phyloP scores from a whole-genome alignment of 106 monocot species.

The Apostasia shenzhenica region DNA sequence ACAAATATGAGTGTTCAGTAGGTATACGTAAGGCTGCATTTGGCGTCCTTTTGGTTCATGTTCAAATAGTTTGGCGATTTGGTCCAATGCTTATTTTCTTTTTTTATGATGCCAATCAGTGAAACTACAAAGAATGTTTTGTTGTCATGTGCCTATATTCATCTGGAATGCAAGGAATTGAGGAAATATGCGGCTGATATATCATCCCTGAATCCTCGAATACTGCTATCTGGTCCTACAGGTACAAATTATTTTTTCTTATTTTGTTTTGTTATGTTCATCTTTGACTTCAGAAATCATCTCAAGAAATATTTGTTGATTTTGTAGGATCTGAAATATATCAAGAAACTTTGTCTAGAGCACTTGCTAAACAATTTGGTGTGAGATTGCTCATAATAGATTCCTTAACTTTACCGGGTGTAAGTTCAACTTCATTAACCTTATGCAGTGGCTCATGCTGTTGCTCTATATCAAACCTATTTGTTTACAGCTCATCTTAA shows the following conservation, averaged over 20 bases:
- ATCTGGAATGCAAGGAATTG: slow-evolving; percentile 82
- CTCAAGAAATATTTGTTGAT: background rate
- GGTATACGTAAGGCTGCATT: background rate
- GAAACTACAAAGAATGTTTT: slow-evolving; percentile 79
- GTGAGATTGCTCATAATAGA: slow-evolving; percentile 82
- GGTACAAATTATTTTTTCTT: slow-evolving; percentile 34
- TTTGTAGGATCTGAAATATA: slow-evolving; percentile 94
- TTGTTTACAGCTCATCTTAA: background rate
- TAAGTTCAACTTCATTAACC: slow-evolving; percentile 24
- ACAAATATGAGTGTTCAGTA: too few species aligned
- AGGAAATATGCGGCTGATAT: slow-evolving; percentile 62
- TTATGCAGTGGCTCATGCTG: background rate
- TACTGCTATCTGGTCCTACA: slow-evolving; percentile 84
- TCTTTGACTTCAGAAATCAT: slow-evolving; percentile 6
- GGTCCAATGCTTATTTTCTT: background rate
- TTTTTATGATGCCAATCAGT: slow-evolving; percentile 25
- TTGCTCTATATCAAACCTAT: too few species aligned
- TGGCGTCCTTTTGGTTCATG: background rate
- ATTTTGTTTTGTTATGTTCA: slow-evolving; percentile 1
- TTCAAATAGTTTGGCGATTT: slow-evolving; percentile 9
- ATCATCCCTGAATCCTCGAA: slow-evolving; percentile 61
- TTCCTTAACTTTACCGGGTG: slow-evolving; percentile 60
- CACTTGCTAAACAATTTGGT: slow-evolving; percentile 68
- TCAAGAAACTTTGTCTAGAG: slow-evolving; percentile 77
- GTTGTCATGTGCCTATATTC: slow-evolving; percentile 72